Percentiles rank a stretch among this genome's conserved stretches.
phyloP scores from a whole-genome alignment of 306 rosid genomes.

The Begonia masoniana region DNA sequence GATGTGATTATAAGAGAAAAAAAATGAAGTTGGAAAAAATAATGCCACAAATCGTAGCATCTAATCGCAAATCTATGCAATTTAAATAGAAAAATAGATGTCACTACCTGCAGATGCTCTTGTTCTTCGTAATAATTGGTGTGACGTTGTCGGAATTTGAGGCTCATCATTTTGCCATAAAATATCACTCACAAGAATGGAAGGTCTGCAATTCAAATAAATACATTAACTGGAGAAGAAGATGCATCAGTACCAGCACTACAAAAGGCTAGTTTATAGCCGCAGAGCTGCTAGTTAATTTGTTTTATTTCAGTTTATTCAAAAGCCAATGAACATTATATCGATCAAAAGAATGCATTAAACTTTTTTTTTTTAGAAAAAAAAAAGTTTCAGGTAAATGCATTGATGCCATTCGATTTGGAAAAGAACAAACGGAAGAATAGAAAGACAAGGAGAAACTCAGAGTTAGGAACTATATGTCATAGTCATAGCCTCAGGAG shows the following conservation, averaged over 20 bases:
- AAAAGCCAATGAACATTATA: no score
- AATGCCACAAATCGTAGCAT: no score
- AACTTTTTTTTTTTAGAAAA: no score
- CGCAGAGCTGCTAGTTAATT: no score
- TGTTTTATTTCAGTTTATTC: no score
- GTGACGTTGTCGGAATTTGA: conserved; percentile 39
- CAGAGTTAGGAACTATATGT: neutral
- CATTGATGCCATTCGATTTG: no score
- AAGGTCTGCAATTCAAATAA: conserved; percentile 58
- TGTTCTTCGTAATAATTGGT: conserved; percentile 63
- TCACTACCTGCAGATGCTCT: conserved; percentile 53
- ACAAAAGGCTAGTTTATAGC: no score
- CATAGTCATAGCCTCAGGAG: neutral
- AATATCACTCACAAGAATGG: conserved; percentile 92
- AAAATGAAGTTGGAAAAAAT: no score
- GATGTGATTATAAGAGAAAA: no score
- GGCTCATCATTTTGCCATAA: conserved; percentile 70
- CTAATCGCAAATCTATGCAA: neutral
- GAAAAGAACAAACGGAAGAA: neutral
- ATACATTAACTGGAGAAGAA: neutral
- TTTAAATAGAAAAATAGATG: neutral
- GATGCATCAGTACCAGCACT: no score
- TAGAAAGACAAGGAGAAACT: neutral
- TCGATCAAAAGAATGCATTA: no score
- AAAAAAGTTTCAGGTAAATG: no score